Percentiles rank a stretch among this genome's conserved stretches.
These are phyloP conservation scores for Globisporangium cystogenes DNA, from an alignment of 352 stramenopile genomes.

Conservation along the genomic window DNA sequence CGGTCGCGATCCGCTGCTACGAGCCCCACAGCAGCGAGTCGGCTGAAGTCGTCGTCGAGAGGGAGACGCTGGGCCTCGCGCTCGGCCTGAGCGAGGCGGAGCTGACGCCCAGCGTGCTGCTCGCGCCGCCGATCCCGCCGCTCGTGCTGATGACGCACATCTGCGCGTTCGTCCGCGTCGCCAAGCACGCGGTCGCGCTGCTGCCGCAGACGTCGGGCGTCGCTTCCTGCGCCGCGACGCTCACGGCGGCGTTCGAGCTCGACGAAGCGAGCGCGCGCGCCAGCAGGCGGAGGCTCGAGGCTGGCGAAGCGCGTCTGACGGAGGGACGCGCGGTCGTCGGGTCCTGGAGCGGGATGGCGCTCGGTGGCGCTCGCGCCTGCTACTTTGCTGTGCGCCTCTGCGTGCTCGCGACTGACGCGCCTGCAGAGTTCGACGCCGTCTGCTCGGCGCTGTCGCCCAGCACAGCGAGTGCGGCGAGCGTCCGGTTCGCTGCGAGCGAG, in stretches of 20 bases:
- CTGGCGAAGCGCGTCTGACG: not conserved
- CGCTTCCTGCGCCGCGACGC: slow-evolving; percentile 3
- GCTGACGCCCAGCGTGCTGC: not conserved
- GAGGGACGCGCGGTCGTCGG: not conserved
- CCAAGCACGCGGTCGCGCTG: not conserved
- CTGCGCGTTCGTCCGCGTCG: slow-evolving; percentile 31
- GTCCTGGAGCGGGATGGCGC: slow-evolving; percentile 8
- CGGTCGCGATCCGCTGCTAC: slow-evolving; percentile 30
- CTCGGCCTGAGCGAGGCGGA: slow-evolving; percentile 12
- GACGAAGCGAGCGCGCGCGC: slow-evolving; percentile 2
- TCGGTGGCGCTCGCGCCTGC: not conserved
- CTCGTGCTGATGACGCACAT: slow-evolving; percentile 29
- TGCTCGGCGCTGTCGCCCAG: slow-evolving; percentile 24
- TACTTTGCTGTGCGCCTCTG: slow-evolving; percentile 9
- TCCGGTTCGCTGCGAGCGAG: not conserved
- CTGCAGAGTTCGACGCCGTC: not conserved
- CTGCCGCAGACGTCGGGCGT: not conserved
- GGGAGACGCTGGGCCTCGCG: slow-evolving; percentile 7
- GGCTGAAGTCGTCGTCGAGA: slow-evolving; percentile 13
- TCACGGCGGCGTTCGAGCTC: slow-evolving; percentile 3
- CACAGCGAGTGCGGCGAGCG: slow-evolving; percentile 11
- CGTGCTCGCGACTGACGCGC: slow-evolving; percentile 2
- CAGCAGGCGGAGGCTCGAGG: not conserved
- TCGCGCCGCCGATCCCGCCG: slow-evolving; percentile 5
- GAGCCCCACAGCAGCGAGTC: slow-evolving; percentile 34